Conservation (phyloP, 306 rosid species). For the Dicorynia guianensis region DNA sequence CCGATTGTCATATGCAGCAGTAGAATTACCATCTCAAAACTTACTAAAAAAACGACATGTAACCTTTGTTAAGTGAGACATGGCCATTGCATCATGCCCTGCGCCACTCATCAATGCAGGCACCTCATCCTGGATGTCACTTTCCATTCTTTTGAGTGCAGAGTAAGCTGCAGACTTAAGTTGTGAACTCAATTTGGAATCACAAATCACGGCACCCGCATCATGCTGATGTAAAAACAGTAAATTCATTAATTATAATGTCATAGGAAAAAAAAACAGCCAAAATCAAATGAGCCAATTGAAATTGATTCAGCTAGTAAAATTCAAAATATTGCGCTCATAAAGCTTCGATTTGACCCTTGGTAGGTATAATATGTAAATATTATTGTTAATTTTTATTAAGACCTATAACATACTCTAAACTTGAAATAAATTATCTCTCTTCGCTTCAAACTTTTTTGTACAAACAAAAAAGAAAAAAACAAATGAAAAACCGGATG, state of each 20-base stretch:
- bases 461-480: too few relatives aligned
- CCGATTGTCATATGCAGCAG: constrained; percentile 26
- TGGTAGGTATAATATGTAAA: too few relatives aligned
- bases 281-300: too few relatives aligned
- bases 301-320: too few relatives aligned
- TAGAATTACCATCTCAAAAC: neutral
- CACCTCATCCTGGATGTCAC: constrained; percentile 72
- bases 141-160: constrained; percentile 72
- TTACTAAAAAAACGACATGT: constrained; percentile 11
- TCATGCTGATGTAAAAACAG: constrained; percentile 64
- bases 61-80: constrained; percentile 91
- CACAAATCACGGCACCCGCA: constrained; percentile 87
- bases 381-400: too few relatives aligned
- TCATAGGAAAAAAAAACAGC: neutral
- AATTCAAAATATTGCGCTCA: too few relatives aligned
- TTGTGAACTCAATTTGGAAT: constrained; percentile 77
- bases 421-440: too few relatives aligned
- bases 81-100: constrained; percentile 97
- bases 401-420: too few relatives aligned
- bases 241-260: neutral
- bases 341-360: too few relatives aligned
- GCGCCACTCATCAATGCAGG: constrained; percentile 94
- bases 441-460: too few relatives aligned
- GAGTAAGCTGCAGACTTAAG: constrained; percentile 75
- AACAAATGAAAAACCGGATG: neutral